Evolutionary conservation across 495 filamentous ascomycete species (phyloP).

Genomic region (Pyrenopolyporus hunteri): DNA sequence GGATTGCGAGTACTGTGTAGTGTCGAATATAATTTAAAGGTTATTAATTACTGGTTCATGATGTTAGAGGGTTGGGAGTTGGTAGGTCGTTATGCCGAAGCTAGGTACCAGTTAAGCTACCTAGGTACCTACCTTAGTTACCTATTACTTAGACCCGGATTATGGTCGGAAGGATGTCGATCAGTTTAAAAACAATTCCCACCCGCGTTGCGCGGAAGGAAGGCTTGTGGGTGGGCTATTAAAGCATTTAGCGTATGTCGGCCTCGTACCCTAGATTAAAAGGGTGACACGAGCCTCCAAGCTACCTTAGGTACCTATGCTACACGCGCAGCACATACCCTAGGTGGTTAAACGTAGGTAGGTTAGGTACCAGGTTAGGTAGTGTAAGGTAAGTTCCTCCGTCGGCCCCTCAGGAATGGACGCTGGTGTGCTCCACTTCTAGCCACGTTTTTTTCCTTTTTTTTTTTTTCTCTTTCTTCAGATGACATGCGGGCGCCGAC

Average conservation of each 20-base stretch:
- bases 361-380: too few species aligned
- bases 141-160: too few species aligned
- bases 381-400: too few species aligned
- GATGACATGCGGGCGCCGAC: conserved; percentile 18
- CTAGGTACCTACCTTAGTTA: too few species aligned
- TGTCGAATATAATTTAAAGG: too few species aligned
- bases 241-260: conserved; percentile 3
- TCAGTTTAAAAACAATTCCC: not conserved
- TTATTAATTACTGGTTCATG: too few species aligned
- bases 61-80: too few species aligned
- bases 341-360: too few species aligned
- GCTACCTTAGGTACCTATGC: too few species aligned
- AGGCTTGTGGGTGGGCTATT: conserved; percentile 3
- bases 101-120: too few species aligned
- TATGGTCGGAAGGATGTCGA: conserved; percentile 2
- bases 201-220: conserved; percentile 16
- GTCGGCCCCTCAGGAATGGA: conserved; percentile 15
- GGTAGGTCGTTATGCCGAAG: conserved; percentile 26
- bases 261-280: conserved; percentile 28
- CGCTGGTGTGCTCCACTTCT: conserved; percentile 31
- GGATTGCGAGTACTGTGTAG: too few species aligned
- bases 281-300: conserved; percentile 31
- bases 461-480: conserved; percentile 1
- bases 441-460: conserved; percentile 32
- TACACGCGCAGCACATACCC: too few species aligned